These are phyloP conservation scores for Candolleomyces eurysporus DNA, from an alignment of 768 basidiomycete genomes.

Conservation along the genomic window DNA sequence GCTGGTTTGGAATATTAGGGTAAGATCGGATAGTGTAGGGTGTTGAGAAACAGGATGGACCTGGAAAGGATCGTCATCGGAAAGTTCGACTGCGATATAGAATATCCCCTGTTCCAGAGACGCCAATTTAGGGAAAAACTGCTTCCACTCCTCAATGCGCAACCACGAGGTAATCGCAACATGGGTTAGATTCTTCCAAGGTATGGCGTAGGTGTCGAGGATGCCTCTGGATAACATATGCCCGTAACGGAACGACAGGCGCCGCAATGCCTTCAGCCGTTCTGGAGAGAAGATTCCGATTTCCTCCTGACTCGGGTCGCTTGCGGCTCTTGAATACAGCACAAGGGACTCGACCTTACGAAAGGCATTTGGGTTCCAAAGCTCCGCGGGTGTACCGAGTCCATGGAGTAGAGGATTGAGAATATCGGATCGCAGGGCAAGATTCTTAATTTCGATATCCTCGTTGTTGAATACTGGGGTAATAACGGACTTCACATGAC, in stretches of 20 bases:
- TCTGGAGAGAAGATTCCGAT: not conserved
- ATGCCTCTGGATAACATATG: not conserved
- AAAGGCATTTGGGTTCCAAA: not conserved
- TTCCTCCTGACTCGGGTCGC: not conserved
- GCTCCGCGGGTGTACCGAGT: not conserved
- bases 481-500: not conserved
- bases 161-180: constrained; percentile 5
- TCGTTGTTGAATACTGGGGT: not conserved
- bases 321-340: not conserved
- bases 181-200: constrained; percentile 8
- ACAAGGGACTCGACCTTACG: not conserved
- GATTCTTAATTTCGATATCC: not conserved
- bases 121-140: not conserved
- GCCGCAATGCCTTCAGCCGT: not conserved
- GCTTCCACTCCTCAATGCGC: not conserved
- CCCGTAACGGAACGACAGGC: not conserved
- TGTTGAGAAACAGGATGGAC: not conserved
- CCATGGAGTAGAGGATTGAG: not conserved
- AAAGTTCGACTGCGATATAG: not conserved
- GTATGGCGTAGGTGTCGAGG: not conserved
- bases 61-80: not conserved
- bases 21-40: not conserved
- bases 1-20: not conserved
- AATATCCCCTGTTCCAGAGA: not conserved
- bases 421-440: not conserved